A percentile compares a stretch with the other conserved stretches of the same genome.
These are phyloP conservation scores for Hyphopichia homilentoma DNA, from an alignment of 805 yeast genomes.

Conservation along the genomic window DNA sequence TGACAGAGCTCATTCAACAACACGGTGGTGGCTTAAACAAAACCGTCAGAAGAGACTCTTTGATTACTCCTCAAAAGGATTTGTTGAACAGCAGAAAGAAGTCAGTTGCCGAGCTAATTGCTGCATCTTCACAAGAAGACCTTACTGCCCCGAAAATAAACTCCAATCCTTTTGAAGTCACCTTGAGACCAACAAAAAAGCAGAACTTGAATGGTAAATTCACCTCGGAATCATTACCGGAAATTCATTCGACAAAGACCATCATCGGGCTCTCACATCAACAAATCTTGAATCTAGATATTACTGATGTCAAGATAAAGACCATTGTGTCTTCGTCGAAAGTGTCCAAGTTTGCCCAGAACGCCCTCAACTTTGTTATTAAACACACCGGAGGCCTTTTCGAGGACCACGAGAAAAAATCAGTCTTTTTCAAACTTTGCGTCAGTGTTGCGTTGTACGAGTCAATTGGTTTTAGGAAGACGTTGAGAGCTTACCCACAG, in stretches of 20 bases:
- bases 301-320: constrained; percentile 36
- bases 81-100: constrained; percentile 6
- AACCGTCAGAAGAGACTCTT: neutral
- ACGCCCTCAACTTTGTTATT: constrained; percentile 21
- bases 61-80: neutral
- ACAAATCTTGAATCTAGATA: constrained; percentile 28
- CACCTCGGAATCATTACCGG: constrained; percentile 24
- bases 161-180: constrained; percentile 19
- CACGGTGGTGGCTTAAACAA: constrained; percentile 1
- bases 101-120: constrained; percentile 6
- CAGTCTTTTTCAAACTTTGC: constrained; percentile 26
- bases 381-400: constrained; percentile 23
- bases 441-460: constrained; percentile 33
- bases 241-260: constrained; percentile 29
- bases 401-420: constrained; percentile 13
- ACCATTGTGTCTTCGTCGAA: constrained; percentile 29
- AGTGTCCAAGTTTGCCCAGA: constrained; percentile 24
- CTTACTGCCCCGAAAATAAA: constrained; percentile 2
- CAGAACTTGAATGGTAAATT: constrained; percentile 6
- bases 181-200: constrained; percentile 21
- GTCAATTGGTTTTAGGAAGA: constrained; percentile 29
- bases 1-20: constrained; percentile 6
- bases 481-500: constrained; percentile 19
- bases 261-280: constrained; percentile 34
- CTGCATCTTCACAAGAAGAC: neutral